Evolutionary conservation across 768 basidiomycete genomes (phyloP), one percentile per base, ranked within the genome.

Genomic region (Termitomyces heimii): DNA sequence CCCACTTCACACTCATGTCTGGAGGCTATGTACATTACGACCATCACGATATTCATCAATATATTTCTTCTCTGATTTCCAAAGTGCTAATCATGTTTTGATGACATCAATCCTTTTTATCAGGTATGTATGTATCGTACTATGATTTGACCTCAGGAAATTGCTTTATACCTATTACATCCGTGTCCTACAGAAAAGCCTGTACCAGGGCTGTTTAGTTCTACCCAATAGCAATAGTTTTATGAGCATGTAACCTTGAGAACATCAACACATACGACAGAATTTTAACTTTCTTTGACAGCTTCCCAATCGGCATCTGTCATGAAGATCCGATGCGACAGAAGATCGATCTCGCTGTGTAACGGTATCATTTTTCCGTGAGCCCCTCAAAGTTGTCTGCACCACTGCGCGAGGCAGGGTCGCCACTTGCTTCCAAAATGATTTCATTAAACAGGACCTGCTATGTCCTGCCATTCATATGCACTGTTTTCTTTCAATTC

Each of bases 261-360:
- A 43, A 20, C 40, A 44, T 42, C n/a, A 39, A 29, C 53, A 52
- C 28, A 55, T 24, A 42, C 18, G 44, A 46, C 47, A 32, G 44
- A 55, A 48, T 48, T 26, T 40, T 49, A 50, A 59, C 50, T 37
- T 62, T 56, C 31, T 56, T 53, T 53, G 55, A 49, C 37, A 35
- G 51, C 5, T 54, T 32, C 44, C 29, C n/a, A 22, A 26, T 40
- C 14, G 37, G 37, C 42, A 31, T 37, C 14, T 53, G 52, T 26
- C 37, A 53, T 7, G 28, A 31, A 6, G n/a, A 13, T 42, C 16
- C 3, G 7, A 26, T 28, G 40, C 29, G 14, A 10, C 18, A 53
- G 34, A 20, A 9, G 22, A 50, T 24, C 16, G 22, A 50, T 24
- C 16, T 37, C 18, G 24, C 32, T 24, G n/a, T 5, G 22, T 5